Evolutionary conservation across 164 flowering plant genomes (phyloP).

Genomic region (Euptelea pleiosperma): DNA sequence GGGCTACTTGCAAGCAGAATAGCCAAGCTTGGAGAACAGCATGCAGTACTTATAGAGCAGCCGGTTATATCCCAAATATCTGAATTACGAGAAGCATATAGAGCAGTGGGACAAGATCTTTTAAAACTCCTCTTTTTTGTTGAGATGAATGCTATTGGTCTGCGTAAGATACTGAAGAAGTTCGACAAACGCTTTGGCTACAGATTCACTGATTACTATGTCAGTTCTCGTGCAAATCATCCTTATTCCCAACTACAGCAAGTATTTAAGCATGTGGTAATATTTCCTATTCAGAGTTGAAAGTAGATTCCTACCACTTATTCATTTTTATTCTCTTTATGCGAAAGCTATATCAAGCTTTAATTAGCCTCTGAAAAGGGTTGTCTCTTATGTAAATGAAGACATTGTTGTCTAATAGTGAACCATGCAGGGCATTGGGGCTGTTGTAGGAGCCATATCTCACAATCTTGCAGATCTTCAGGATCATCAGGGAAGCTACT

Average conservation of each 20-base stretch:
- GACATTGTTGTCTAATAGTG: not conserved
- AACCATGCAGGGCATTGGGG: conserved; percentile 44
- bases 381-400: not conserved
- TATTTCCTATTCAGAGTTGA: not conserved
- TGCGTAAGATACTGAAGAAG: conserved; percentile 79
- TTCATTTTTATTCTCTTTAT: not conserved
- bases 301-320: not conserved
- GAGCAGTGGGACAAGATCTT: conserved; percentile 64
- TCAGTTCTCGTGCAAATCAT: conserved; percentile 79
- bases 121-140: conserved; percentile 66
- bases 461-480: conserved; percentile 53
- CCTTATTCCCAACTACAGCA: conserved; percentile 78
- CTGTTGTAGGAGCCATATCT: conserved; percentile 55
- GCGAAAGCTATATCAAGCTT: not conserved
- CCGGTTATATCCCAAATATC: conserved; percentile 26
- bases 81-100: conserved; percentile 59
- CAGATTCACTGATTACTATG: conserved; percentile 73
- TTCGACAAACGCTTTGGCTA: conserved; percentile 80
- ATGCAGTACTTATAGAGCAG: conserved; percentile 32
- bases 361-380: not conserved
- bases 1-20: conserved; percentile 65
- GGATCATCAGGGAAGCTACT: conserved; percentile 34
- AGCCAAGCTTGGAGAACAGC: conserved; percentile 43
- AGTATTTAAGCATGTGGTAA: conserved; percentile 74
- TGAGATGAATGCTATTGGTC: conserved; percentile 79